Percentiles rank a stretch among this genome's conserved stretches.
Conservation (phyloP, 805 yeast species). For the Cephaloascus albidus region DNA sequence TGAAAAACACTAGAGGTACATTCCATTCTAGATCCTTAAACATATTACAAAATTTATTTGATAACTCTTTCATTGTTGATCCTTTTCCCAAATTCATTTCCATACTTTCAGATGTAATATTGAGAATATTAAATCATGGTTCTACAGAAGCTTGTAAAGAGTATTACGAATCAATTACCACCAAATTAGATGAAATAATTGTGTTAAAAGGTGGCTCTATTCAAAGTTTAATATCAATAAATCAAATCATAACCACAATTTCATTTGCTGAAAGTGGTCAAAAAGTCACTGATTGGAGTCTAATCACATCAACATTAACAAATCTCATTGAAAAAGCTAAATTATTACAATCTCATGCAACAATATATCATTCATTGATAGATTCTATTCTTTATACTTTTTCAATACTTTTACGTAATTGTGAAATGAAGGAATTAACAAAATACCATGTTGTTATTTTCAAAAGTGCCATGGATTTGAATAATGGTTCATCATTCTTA, state of each 20-base stretch:
- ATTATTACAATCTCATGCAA: neutral
- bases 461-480: conserved; percentile 23
- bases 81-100: conserved; percentile 21
- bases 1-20: conserved; percentile 61
- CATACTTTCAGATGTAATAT: conserved; percentile 48
- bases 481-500: conserved; percentile 26
- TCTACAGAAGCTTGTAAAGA: conserved; percentile 34
- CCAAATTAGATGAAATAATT: conserved; percentile 1
- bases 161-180: conserved; percentile 24
- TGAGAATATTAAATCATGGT: conserved; percentile 46
- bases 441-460: conserved; percentile 35
- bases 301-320: conserved; percentile 11
- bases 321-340: conserved; percentile 9
- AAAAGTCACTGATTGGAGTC: conserved; percentile 47
- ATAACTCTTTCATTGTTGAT: conserved; percentile 16
- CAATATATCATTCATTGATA: conserved; percentile 4
- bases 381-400: conserved; percentile 33
- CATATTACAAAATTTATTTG: conserved; percentile 37
- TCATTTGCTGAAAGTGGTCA: conserved; percentile 65
- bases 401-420: conserved; percentile 44
- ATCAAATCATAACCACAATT: conserved; percentile 36
- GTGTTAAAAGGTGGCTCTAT: neutral
- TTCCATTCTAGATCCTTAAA: conserved; percentile 63
- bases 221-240: conserved; percentile 15
- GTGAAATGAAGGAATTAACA: conserved; percentile 37